Evolutionary conservation across 2,329 filamentous ascomycete species (phyloP), one percentile per base, ranked within the genome.

Genomic region (Tolypocladium amazonense): DNA sequence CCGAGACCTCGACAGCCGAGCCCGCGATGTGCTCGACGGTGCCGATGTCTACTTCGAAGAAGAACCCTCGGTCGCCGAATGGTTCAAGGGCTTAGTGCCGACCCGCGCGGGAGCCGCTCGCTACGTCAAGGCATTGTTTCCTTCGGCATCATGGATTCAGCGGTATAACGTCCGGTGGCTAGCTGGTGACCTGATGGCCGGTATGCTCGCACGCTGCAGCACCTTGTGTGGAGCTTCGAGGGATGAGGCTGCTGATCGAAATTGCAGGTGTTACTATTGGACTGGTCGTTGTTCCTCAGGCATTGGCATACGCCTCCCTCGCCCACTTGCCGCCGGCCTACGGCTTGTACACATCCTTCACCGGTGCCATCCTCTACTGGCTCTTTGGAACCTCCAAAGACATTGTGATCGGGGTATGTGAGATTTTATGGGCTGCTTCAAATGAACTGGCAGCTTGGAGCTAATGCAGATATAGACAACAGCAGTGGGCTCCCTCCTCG

Each of bases 331-430:
- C 80, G 0, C 80, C 85, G 3, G 81, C 91, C 65, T 92, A 83
- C 67, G 89, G 89, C 41, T 77, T 93, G 0, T 93, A 93, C 73
- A 90, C 89, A 0, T 92, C 89, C 0, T 93, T 93, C 68, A 88
- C 91, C 71, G 89, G 89, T 56, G 88, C 90, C 38, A 74, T 90
- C 58, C 79, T 91, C 58, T 93, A 93, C 74, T 92, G 89, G 88
- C 82, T 90, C 60, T 92, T 92, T 69, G 89, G 88, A 41, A 92
- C 89, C 0, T 92, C 89, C 9, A 92, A 92, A 68, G 89, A 93
- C 70, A 92, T 93, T 69, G 90, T 89, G 12, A 92, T 92, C 60
- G 89, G 89, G 33, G 77, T 79, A 71, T 45, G 76, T 65, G 30
- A 8, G 3, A 6, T 12, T n/a, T 15, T 3, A 3, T 53, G 11